Evolutionary conservation across 495 filamentous ascomycete genomes (phyloP).

Genomic region (Penicillium manginii): DNA sequence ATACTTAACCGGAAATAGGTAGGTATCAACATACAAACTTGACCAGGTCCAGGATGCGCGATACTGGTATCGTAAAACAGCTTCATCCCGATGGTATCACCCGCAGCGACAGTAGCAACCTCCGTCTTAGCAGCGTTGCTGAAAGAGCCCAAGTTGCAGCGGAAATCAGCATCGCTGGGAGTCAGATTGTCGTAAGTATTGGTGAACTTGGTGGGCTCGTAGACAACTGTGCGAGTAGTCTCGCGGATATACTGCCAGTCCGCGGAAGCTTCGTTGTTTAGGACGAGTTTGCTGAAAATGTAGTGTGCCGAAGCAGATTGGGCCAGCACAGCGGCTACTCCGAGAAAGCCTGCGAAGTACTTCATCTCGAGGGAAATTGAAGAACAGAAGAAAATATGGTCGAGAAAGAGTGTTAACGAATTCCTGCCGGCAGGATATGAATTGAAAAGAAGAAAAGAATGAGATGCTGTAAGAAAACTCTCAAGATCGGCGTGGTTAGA

Average conservation of each 20-base stretch:
- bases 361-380: constrained; percentile 16
- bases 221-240: too few relatives aligned
- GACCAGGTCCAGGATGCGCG: constrained; percentile 24
- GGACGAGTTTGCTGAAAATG: constrained; percentile 28
- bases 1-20: too few relatives aligned
- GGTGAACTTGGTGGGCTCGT: constrained; percentile 26
- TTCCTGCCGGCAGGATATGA: too few relatives aligned
- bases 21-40: constrained; percentile 28
- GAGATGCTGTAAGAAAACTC: too few relatives aligned
- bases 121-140: constrained; percentile 25
- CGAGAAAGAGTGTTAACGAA: too few relatives aligned
- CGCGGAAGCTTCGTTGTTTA: constrained; percentile 13
- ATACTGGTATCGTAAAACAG: constrained; percentile 22
- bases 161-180: constrained; percentile 24
- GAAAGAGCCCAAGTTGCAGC: constrained; percentile 28
- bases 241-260: constrained; percentile 29
- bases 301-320: constrained; percentile 19
- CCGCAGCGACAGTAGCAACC: constrained; percentile 24
- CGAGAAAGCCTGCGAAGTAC: constrained; percentile 7
- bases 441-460: too few relatives aligned
- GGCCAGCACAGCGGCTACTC: constrained; percentile 15
- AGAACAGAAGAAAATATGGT: too few relatives aligned
- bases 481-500: too few relatives aligned
- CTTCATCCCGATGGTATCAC: constrained; percentile 29
- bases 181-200: constrained; percentile 26